Conservation (phyloP, 2,329 filamentous ascomycete genomes). For the Leptoxyphium fumago region DNA sequence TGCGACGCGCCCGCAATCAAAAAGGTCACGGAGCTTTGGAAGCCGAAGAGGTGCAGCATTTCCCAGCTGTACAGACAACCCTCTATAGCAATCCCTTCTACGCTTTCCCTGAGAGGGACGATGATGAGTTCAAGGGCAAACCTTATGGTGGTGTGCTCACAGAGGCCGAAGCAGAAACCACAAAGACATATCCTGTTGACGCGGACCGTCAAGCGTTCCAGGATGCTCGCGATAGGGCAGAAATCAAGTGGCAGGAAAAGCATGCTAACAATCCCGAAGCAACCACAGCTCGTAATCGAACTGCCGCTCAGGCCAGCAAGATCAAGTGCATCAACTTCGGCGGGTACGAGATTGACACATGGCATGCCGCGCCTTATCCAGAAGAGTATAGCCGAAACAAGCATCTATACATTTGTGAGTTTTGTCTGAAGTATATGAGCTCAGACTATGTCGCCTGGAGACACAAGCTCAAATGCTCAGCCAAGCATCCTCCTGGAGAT, state of each 20-base stretch:
- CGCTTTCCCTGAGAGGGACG: conserved; percentile 76
- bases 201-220: conserved; percentile 79
- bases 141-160: conserved; percentile 89
- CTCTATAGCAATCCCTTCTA: conserved; percentile 68
- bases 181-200: conserved; percentile 66
- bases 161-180: conserved; percentile 80
- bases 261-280: conserved; percentile 48
- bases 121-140: conserved; percentile 78
- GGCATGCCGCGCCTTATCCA: conserved; percentile 96
- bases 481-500: conserved; percentile 91
- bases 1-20: conserved; percentile 26
- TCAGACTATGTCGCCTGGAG: conserved; percentile 97
- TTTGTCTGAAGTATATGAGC: conserved; percentile 98
- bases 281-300: conserved; percentile 44
- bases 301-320: conserved; percentile 77
- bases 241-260: conserved; percentile 75
- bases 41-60: conserved; percentile 28
- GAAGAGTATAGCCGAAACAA: conserved; percentile 96
- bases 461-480: conserved; percentile 86
- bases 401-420: conserved; percentile 97
- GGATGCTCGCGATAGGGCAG: conserved; percentile 74
- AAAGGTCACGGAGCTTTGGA: conserved; percentile 27
- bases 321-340: conserved; percentile 99
- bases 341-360: conserved; percentile 94
- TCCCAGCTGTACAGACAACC: conserved; percentile 45